These are phyloP conservation scores for Stachybotrys echinatus DNA, from an alignment of 2,329 filamentous ascomycete genomes.

Conservation along the genomic window DNA sequence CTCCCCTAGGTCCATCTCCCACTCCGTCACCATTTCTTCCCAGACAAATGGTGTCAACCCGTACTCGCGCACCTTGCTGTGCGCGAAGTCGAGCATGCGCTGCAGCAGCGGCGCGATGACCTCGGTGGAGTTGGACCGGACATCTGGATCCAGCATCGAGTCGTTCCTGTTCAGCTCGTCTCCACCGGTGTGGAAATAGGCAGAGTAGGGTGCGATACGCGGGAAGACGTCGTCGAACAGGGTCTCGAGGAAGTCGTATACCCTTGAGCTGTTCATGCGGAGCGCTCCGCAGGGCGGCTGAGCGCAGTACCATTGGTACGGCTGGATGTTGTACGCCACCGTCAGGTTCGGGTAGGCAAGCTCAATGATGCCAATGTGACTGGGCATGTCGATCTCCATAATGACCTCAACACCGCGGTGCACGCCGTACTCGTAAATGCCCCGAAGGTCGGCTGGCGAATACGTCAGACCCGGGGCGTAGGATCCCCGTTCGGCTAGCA, in stretches of 20 bases:
- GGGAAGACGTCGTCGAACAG: constrained; percentile 75
- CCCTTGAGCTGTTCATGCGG: constrained; percentile 67
- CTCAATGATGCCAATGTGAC: constrained; percentile 51
- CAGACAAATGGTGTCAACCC: constrained; percentile 74
- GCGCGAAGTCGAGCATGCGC: constrained; percentile 66
- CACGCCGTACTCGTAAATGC: constrained; percentile 67
- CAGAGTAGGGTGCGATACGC: constrained; percentile 60
- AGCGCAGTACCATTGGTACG: constrained; percentile 54
- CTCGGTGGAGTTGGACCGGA: constrained; percentile 57
- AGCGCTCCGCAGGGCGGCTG: constrained; percentile 65
- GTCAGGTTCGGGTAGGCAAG: constrained; percentile 46
- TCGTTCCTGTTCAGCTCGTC: constrained; percentile 76
- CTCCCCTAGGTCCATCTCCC: constrained; percentile 67
- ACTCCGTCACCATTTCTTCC: constrained; percentile 80
- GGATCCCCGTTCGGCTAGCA: constrained; percentile 66
- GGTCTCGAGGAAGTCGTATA: constrained; percentile 65
- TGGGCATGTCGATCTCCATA: constrained; percentile 59
- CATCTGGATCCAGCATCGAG: constrained; percentile 62
- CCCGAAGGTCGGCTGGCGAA: constrained; percentile 55
- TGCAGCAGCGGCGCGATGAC: constrained; percentile 74
- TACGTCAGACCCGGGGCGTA: constrained; percentile 66
- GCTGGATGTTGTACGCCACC: constrained; percentile 48
- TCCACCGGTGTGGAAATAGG: constrained; percentile 81
- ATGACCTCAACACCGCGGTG: constrained; percentile 53
- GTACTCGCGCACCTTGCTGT: constrained; percentile 55